phyloP scores from a whole-genome alignment of 2,329 filamentous ascomycete species.

The Phaeosphaeria sp. region DNA sequence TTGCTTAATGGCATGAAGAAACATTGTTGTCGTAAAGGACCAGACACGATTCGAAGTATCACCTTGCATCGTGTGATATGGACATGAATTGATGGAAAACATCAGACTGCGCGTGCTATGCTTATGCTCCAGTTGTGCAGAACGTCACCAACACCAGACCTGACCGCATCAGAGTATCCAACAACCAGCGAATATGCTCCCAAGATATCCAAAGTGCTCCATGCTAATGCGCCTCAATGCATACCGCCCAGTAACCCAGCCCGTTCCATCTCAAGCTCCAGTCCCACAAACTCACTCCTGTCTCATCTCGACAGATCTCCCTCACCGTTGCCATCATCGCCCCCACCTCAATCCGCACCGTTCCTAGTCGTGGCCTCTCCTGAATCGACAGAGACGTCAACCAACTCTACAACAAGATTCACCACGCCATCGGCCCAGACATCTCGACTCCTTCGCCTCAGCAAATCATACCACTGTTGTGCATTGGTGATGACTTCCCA shows the following conservation, averaged over 20 bases:
- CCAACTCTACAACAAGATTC: slow-evolving; percentile 39
- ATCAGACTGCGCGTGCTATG: too few species aligned
- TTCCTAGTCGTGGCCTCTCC: not conserved
- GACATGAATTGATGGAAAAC: too few species aligned
- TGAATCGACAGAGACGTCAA: not conserved
- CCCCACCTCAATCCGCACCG: not conserved
- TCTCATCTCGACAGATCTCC: not conserved
- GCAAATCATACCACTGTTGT: slow-evolving; percentile 33
- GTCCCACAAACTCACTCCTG: not conserved
- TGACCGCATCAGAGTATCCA: too few species aligned
- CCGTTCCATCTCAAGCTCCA: not conserved
- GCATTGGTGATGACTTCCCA: slow-evolving; percentile 28
- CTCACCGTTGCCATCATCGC: not conserved
- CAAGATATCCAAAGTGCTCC: too few species aligned
- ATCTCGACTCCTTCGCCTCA: slow-evolving; percentile 33
- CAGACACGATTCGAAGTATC: not conserved
- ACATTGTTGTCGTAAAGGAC: not conserved
- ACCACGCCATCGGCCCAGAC: slow-evolving; percentile 41
- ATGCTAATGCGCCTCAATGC: too few species aligned
- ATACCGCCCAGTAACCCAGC: not conserved
- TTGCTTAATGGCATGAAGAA: not conserved
- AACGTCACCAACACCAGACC: too few species aligned
- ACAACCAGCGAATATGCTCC: too few species aligned
- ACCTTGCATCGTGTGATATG: too few species aligned
- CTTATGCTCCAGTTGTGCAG: too few species aligned